Evolutionary conservation across 768 basidiomycete species (phyloP).

Genomic region (Rhodotorula graminis): DNA sequence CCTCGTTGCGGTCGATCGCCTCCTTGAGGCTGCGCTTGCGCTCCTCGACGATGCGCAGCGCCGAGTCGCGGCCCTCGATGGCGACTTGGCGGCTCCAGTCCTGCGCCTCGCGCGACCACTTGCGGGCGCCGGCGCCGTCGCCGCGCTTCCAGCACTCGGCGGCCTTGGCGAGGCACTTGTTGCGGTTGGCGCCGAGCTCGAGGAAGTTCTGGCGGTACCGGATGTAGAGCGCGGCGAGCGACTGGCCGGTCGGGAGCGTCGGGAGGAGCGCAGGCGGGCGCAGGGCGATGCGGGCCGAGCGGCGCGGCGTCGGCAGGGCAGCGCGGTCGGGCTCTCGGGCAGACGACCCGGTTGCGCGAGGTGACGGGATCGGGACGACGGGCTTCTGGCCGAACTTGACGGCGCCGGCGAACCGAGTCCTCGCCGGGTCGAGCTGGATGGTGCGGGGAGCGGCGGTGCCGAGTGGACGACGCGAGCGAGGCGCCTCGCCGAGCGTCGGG

Average conservation of each 20-base stretch:
- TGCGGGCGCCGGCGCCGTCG: conserved; percentile 90
- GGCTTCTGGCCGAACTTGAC: conserved; percentile 63
- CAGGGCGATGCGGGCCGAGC: conserved; percentile 75
- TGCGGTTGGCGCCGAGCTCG: conserved; percentile 86
- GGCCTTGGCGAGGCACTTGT: conserved; percentile 87
- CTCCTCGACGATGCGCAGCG: conserved; percentile 76
- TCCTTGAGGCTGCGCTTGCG: conserved; percentile 69
- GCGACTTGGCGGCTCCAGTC: conserved; percentile 89
- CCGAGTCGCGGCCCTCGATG: conserved; percentile 76
- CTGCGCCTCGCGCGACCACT: conserved; percentile 88
- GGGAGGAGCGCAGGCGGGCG: conserved; percentile 78
- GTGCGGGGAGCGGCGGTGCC: conserved; percentile 38
- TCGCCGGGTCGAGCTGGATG: conserved; percentile 67
- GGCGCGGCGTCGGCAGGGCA: conserved; percentile 29
- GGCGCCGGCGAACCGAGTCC: conserved; percentile 84
- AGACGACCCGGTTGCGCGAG: background rate
- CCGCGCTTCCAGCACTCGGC: conserved; percentile 94
- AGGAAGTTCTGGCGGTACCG: conserved; percentile 78
- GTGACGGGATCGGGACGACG: conserved; percentile 22
- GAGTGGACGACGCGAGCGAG: conserved; percentile 43
- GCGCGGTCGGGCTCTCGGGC: background rate
- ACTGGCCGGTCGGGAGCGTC: conserved; percentile 77
- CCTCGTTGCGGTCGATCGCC: conserved; percentile 62
- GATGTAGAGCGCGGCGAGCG: conserved; percentile 78
- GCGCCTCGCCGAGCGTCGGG: conserved; percentile 44